phyloP scores from a whole-genome alignment of 768 basidiomycete species.

The Chlorophyllum brunneum region DNA sequence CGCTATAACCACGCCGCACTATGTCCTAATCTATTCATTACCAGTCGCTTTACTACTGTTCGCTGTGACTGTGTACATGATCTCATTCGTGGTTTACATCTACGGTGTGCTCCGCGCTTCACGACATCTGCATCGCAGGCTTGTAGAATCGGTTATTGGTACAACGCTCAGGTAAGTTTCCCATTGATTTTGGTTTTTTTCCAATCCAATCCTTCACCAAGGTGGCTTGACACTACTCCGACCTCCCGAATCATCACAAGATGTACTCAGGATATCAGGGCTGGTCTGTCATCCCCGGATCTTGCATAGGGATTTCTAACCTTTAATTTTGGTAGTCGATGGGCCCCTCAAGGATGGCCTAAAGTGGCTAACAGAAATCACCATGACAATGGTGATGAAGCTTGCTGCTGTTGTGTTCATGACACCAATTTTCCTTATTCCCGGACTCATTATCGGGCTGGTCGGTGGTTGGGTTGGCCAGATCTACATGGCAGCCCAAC shows the following conservation, averaged over 20 bases:
- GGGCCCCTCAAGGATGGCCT: slow-evolving; percentile 27
- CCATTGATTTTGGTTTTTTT: not conserved
- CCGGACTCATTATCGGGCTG: slow-evolving; percentile 20
- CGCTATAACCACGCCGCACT: not conserved
- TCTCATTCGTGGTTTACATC: slow-evolving; percentile 35
- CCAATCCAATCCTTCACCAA: slow-evolving; percentile 11
- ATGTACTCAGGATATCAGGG: slow-evolving; percentile 60
- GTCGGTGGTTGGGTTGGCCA: slow-evolving; percentile 24
- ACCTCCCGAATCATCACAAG: slow-evolving; percentile 53
- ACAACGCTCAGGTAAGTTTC: slow-evolving; percentile 51
- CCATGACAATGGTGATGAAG: slow-evolving; percentile 33
- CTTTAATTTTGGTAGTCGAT: slow-evolving; percentile 43
- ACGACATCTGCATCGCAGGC: slow-evolving; percentile 43
- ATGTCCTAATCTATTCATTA: not conserved
- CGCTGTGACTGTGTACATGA: slow-evolving; percentile 26
- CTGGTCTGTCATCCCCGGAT: slow-evolving; percentile 18
- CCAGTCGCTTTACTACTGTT: slow-evolving; percentile 7
- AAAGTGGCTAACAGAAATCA: slow-evolving; percentile 25
- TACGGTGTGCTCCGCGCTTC: slow-evolving; percentile 50
- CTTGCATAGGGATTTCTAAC: not conserved
- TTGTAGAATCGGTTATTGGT: slow-evolving; percentile 50
- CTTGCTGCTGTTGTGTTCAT: slow-evolving; percentile 39
- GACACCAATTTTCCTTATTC: slow-evolving; percentile 36
- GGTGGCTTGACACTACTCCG: slow-evolving; percentile 43
- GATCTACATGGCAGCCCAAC: slow-evolving; percentile 39